Evolutionary conservation across 768 basidiomycete genomes (phyloP).

Genomic region (Leccinum incarnatum): DNA sequence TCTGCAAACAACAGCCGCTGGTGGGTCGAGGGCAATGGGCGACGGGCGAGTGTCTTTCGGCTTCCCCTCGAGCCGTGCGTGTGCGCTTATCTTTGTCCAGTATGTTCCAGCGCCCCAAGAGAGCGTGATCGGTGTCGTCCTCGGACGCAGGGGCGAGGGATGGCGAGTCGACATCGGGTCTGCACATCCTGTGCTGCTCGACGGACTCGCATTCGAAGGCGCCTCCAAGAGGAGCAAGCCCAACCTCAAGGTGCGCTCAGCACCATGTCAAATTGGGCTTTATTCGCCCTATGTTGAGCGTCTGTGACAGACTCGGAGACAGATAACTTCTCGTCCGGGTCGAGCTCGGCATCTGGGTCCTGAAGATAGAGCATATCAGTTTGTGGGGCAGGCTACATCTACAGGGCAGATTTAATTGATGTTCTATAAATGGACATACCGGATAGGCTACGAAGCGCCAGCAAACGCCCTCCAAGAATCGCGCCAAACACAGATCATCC

Average conservation of each 20-base stretch:
- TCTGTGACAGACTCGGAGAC: slow-evolving; percentile 49
- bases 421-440: slow-evolving; percentile 41
- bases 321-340: slow-evolving; percentile 33
- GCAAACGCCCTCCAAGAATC: slow-evolving; percentile 83
- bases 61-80: background rate
- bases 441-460: slow-evolving; percentile 84
- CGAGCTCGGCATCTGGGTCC: slow-evolving; percentile 62
- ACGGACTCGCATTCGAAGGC: slow-evolving; percentile 92
- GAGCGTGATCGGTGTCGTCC: slow-evolving; percentile 81
- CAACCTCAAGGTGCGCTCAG: slow-evolving; percentile 80
- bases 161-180: slow-evolving; percentile 94
- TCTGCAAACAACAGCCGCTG: slow-evolving; percentile 72
- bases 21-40: slow-evolving; percentile 87
- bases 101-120: slow-evolving; percentile 91
- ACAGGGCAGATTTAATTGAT: background rate
- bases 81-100: slow-evolving; percentile 38
- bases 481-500: slow-evolving; percentile 82
- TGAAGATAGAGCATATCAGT: slow-evolving; percentile 3
- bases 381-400: background rate
- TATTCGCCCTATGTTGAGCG: slow-evolving; percentile 50
- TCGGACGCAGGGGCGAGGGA: slow-evolving; percentile 80
- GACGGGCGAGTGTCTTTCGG: slow-evolving; percentile 58
- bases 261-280: slow-evolving; percentile 75
- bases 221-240: slow-evolving; percentile 94
- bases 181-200: slow-evolving; percentile 80